phyloP scores from a whole-genome alignment of 2,329 filamentous ascomycete species.

The Leptographium flavum region DNA sequence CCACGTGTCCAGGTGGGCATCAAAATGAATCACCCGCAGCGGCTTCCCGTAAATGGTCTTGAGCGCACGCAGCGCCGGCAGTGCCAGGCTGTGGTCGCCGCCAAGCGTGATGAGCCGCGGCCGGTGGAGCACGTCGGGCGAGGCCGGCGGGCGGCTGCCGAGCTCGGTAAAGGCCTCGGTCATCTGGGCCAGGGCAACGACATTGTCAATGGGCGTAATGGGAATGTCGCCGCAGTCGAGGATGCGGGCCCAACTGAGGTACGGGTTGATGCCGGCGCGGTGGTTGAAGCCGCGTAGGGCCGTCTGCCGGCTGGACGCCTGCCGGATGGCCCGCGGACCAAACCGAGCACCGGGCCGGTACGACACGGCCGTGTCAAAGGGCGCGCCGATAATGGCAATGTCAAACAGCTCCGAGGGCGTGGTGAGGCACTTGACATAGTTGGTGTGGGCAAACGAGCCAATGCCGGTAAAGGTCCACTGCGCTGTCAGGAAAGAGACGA shows the following conservation, averaged over 20 bases:
- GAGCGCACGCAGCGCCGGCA: slow-evolving; percentile 55
- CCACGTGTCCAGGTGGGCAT: slow-evolving; percentile 73
- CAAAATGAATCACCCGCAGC: slow-evolving; percentile 61
- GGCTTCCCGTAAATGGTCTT: slow-evolving; percentile 45
- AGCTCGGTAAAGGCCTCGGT: slow-evolving; percentile 65
- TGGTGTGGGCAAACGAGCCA: slow-evolving; percentile 58
- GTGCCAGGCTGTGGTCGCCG: slow-evolving; percentile 57
- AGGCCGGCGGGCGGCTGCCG: slow-evolving; percentile 23
- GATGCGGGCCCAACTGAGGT: slow-evolving; percentile 61
- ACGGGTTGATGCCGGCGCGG: slow-evolving; percentile 71
- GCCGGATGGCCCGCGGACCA: slow-evolving; percentile 74
- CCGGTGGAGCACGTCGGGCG: slow-evolving; percentile 16
- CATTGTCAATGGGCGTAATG: slow-evolving; percentile 75
- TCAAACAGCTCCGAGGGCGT: slow-evolving; percentile 49
- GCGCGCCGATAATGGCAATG: slow-evolving; percentile 57
- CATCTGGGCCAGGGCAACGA: slow-evolving; percentile 70
- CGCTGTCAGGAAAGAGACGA: background rate
- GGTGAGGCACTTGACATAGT: slow-evolving; percentile 55
- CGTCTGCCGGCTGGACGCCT: slow-evolving; percentile 69
- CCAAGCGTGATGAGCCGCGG: slow-evolving; percentile 55
- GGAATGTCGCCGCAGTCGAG: slow-evolving; percentile 88
- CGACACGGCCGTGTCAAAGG: slow-evolving; percentile 60
- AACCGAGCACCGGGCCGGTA: slow-evolving; percentile 67
- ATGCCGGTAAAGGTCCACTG: slow-evolving; percentile 59
- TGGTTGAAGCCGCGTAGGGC: slow-evolving; percentile 71